Evolutionary conservation across 768 basidiomycete genomes (phyloP).

Genomic region (Boletales sp.): DNA sequence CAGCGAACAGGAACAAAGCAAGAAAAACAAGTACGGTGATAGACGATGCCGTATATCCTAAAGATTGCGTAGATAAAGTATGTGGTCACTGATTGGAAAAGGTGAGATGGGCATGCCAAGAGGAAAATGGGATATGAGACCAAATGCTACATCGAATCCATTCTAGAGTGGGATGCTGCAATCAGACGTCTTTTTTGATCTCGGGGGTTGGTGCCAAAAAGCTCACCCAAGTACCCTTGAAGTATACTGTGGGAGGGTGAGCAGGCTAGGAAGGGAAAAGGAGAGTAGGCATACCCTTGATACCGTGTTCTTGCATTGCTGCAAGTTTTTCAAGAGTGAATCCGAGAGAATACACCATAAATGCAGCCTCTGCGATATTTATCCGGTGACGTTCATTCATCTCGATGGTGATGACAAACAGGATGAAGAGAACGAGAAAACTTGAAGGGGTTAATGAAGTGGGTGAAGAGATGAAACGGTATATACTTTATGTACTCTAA

Average conservation of each 20-base stretch:
- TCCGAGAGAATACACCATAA: conserved; percentile 77
- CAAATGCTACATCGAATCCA: conserved; percentile 90
- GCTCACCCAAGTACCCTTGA: conserved; percentile 78
- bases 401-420: conserved; percentile 81
- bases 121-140: conserved; percentile 34
- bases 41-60: conserved; percentile 70
- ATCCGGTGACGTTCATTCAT: conserved; percentile 56
- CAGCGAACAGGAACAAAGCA: background rate
- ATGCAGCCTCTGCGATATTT: conserved; percentile 64
- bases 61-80: conserved; percentile 75
- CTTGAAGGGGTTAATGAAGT: conserved; percentile 24
- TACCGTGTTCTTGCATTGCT: conserved; percentile 93
- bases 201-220: conserved; percentile 3
- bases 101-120: background rate
- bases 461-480: background rate
- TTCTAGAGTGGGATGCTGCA: conserved; percentile 46
- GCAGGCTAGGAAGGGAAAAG: background rate
- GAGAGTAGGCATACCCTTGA: conserved; percentile 55
- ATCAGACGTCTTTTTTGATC: conserved; percentile 15
- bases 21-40: conserved; percentile 43
- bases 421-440: conserved; percentile 75
- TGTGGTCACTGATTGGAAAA: conserved; percentile 55
- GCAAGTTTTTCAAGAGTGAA: conserved; percentile 92
- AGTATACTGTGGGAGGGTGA: conserved; percentile 53
- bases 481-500: conserved; percentile 83